Base-by-base conservation (phyloP, 1,284 basidiomycete genomes). In the Apiotrichum sp. region DNA sequence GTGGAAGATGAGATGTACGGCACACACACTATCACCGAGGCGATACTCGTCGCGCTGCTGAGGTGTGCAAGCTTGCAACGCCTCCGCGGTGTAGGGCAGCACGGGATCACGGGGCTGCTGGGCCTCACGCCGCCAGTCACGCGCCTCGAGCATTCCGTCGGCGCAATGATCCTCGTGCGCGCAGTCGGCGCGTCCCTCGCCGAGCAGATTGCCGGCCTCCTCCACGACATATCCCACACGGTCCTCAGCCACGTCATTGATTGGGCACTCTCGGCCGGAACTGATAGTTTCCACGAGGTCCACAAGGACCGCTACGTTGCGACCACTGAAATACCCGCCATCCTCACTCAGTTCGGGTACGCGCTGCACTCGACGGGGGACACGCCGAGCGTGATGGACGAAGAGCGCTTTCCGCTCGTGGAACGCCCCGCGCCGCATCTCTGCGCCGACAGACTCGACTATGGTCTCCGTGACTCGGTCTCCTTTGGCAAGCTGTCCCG, bases 391-490 rank as follows among this genome's bases (percentile, higher is more conserved):
- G 53, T 58, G 11, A 36, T 61, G 4, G 53, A 61, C n/a, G 59
- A 61, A 32, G 59, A 61, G 40, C 34, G 29, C 4, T 61, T 50
- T n/a, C 44, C 44, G 10, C 56, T 61, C 9, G 59, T 61, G 9
- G 59, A 61, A 42, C 53, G 49, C 5, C 40, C 42, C 4, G 51
- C 59, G 10, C 59, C 59, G 2, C 51, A 38, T 31, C 51, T 61
- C 22, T 61, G 59, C 38, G 59, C 59, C 3, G 59, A 61, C 48
- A 16, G 59, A 9, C 59, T 61, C 22, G 59, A 61, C 38, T 61
- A 61, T 22, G 59, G 59, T 10, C 56, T 61, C 1, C 59, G 59
- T 36, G 59, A 61, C 48, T 47, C 56, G 1, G 59, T 58, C 6
- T 43, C 56, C 4, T 61, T 61, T 38, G 36, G 48, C 11, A 40